Evolutionary conservation across 116 monocot species (phyloP).

Genomic region (Posidonia oceanica): DNA sequence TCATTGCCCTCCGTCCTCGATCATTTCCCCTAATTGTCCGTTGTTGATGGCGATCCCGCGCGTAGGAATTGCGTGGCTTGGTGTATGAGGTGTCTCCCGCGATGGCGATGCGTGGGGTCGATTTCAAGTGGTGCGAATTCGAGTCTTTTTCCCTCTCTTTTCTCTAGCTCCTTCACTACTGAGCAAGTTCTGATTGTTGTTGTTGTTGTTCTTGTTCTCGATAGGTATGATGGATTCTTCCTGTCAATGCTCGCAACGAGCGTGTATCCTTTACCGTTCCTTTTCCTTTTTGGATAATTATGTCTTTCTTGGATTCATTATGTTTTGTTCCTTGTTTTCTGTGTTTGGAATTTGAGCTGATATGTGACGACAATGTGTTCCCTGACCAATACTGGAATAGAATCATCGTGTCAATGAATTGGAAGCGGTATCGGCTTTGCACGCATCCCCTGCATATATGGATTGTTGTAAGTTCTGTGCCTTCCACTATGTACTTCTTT

Average conservation of each 20-base stretch:
- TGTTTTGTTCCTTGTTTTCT: background rate
- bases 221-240: conserved; percentile 99
- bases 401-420: conserved; percentile 86
- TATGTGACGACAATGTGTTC: background rate
- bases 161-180: background rate
- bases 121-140: conserved; percentile 90
- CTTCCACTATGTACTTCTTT: background rate
- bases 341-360: no score
- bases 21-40: no score
- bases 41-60: background rate
- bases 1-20: no score
- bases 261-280: conserved; percentile 49
- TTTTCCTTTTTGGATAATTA: background rate
- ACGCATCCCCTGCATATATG: conserved; percentile 93
- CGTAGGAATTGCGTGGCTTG: background rate
- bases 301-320: background rate
- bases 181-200: background rate
- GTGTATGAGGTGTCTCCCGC: conserved; percentile 1
- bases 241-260: conserved; percentile 98
- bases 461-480: conserved; percentile 76
- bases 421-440: conserved; percentile 89
- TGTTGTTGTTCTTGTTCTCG: conserved; percentile 5
- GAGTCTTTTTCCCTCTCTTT: background rate
- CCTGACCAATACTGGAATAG: conserved; percentile 34
- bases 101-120: conserved; percentile 85